phyloP scores from a whole-genome alignment of 495 filamentous ascomycete genomes.

The Xylaria scruposa region DNA sequence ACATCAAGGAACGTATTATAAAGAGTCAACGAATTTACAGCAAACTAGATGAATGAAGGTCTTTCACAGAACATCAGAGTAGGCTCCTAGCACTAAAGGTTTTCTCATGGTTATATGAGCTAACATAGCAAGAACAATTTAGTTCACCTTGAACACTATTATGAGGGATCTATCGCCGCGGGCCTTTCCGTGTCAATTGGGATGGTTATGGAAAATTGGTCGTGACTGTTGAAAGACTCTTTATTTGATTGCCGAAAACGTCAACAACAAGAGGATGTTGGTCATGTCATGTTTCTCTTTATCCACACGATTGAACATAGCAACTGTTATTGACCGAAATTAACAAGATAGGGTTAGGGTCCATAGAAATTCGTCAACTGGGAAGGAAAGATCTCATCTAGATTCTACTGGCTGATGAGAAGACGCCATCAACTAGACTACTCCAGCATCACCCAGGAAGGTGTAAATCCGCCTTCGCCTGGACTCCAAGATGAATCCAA shows the following conservation, averaged over 20 bases:
- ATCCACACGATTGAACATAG: background rate
- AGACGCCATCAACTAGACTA: background rate
- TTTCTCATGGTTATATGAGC: too few species aligned
- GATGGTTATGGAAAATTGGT: background rate
- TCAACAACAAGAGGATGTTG: background rate
- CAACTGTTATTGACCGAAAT: background rate
- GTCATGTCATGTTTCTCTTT: background rate
- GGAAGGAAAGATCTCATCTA: background rate
- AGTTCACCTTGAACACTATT: background rate
- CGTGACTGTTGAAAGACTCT: conserved; percentile 1
- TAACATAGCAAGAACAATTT: background rate
- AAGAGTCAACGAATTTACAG: too few species aligned
- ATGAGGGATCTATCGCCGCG: background rate
- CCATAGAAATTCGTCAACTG: too few species aligned
- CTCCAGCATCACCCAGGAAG: background rate
- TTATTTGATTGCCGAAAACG: conserved; percentile 3
- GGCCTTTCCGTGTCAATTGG: background rate
- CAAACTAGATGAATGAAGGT: too few species aligned
- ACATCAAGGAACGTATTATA: too few species aligned
- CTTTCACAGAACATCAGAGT: too few species aligned
- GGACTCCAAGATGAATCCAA: background rate
- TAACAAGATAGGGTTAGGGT: too few species aligned
- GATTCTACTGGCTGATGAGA: background rate
- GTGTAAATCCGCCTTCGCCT: background rate
- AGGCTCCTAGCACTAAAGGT: too few species aligned